These are phyloP conservation scores for Tuber melanosporum DNA, from an alignment of 495 filamentous ascomycete genomes.

Conservation along the genomic window DNA sequence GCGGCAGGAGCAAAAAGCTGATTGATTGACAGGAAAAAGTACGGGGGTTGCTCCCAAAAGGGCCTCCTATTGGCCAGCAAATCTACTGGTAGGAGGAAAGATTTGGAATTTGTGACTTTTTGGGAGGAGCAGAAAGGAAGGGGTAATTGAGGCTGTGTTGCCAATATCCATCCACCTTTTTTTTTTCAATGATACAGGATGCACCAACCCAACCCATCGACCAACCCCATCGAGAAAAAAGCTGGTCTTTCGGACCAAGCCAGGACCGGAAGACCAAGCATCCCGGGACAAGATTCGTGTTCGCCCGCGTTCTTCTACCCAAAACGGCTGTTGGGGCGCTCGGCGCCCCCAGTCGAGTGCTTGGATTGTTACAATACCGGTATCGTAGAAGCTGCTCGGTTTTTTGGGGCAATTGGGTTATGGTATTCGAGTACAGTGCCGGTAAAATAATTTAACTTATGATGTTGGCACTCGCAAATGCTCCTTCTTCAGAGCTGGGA, in stretches of 20 bases:
- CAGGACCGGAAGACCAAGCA: conserved; percentile 15
- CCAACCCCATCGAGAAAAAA: background rate
- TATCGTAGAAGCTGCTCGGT: background rate
- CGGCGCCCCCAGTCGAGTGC: conserved; percentile 13
- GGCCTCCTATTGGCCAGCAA: background rate
- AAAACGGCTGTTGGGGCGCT: conserved; percentile 29
- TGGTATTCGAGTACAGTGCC: no score
- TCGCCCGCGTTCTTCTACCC: conserved; percentile 34
- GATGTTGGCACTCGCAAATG: background rate
- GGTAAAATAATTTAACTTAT: no score
- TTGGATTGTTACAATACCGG: conserved; percentile 6
- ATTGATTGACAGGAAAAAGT: conserved; percentile 13
- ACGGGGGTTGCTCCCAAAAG: conserved; percentile 1
- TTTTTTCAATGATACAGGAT: background rate
- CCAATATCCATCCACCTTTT: conserved; percentile 1
- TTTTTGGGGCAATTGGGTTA: background rate
- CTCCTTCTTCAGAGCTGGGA: conserved; percentile 4
- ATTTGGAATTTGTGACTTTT: background rate
- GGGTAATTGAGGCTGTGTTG: background rate
- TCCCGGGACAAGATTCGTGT: conserved; percentile 34
- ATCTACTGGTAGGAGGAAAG: background rate
- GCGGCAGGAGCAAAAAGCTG: conserved; percentile 13
- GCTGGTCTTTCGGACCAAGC: background rate
- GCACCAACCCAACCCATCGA: background rate
- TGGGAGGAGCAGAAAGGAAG: background rate